A percentile compares a stretch with the other conserved stretches of the same genome.
Evolutionary conservation across 202 grass and related monocot species (phyloP).

Genomic region (Setaria viridis): DNA sequence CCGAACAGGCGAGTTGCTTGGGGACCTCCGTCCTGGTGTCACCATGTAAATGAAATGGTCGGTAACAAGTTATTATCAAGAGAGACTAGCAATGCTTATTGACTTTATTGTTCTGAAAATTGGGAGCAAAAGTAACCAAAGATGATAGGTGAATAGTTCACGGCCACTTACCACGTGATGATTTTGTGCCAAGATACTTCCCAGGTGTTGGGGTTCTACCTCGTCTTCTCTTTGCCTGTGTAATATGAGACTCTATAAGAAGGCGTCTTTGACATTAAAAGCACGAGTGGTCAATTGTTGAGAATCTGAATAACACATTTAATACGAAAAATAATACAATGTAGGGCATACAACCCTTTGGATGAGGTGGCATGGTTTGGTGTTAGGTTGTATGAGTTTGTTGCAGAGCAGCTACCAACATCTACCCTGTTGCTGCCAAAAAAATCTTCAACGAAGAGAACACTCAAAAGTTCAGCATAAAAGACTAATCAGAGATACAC

Average conservation of each 20-base stretch:
- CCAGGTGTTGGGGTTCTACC: slow-evolving; percentile 83
- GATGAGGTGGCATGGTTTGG: slow-evolving; percentile 64
- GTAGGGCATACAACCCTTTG: slow-evolving; percentile 66
- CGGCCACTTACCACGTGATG: slow-evolving; percentile 50
- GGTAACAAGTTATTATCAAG: not conserved
- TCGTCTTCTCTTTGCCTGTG: slow-evolving; percentile 74
- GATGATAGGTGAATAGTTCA: not conserved
- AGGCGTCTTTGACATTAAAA: slow-evolving; percentile 8
- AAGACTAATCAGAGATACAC: slow-evolving; percentile 33
- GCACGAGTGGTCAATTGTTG: not conserved
- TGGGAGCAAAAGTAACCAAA: not conserved
- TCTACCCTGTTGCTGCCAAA: slow-evolving; percentile 67
- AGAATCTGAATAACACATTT: slow-evolving; percentile 35
- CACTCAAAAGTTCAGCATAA: slow-evolving; percentile 53
- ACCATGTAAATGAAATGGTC: slow-evolving; percentile 32
- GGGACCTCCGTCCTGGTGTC: slow-evolving; percentile 40
- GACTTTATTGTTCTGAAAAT: not conserved
- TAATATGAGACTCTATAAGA: slow-evolving; percentile 9
- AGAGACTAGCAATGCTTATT: not conserved
- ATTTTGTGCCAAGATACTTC: slow-evolving; percentile 71
- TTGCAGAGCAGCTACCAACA: slow-evolving; percentile 64
- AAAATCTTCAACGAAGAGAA: slow-evolving; percentile 56
- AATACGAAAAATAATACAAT: slow-evolving; percentile 47
- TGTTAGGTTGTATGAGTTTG: slow-evolving; percentile 69
- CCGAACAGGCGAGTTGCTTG: slow-evolving; percentile 55